A percentile compares a stretch with the other conserved stretches of the same genome.
These are phyloP conservation scores for Penicillium maclennaniae DNA, from an alignment of 495 filamentous ascomycete species.

Conservation along the genomic window DNA sequence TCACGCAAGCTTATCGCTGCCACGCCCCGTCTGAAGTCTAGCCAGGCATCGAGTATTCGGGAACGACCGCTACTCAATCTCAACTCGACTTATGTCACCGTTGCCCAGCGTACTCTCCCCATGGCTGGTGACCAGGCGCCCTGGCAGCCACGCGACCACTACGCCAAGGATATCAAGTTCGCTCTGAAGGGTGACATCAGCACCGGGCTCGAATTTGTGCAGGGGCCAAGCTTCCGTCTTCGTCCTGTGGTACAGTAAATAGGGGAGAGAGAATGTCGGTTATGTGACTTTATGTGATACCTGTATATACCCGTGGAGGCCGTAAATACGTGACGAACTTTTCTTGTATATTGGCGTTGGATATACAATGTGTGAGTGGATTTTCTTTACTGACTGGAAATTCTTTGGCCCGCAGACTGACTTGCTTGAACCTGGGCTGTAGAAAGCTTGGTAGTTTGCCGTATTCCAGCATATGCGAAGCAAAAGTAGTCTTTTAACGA, in stretches of 20 bases:
- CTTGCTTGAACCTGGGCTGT: no score
- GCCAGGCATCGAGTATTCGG: conserved; percentile 29
- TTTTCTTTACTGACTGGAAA: background rate
- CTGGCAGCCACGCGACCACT: conserved; percentile 54
- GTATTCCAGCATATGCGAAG: no score
- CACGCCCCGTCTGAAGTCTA: conserved; percentile 36
- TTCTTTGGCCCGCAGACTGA: no score
- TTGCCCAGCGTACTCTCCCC: conserved; percentile 37
- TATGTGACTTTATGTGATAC: background rate
- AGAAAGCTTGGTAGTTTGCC: no score
- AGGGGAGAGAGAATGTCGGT: background rate
- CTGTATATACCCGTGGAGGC: background rate
- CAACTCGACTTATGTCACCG: conserved; percentile 49
- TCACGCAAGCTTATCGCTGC: conserved; percentile 33
- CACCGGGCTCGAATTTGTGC: conserved; percentile 31
- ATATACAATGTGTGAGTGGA: background rate
- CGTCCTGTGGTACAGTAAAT: conserved; percentile 18
- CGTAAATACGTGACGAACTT: conserved; percentile 2
- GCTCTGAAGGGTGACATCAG: conserved; percentile 46
- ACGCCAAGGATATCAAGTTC: conserved; percentile 49
- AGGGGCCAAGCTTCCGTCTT: conserved; percentile 22
- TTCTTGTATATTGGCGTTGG: background rate
- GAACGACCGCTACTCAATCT: conserved; percentile 41
- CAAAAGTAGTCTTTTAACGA: no score
- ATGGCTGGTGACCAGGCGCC: conserved; percentile 45